These are phyloP conservation scores for Helenozyma baotianmanensis DNA, from an alignment of 805 yeast species.

Conservation along the genomic window DNA sequence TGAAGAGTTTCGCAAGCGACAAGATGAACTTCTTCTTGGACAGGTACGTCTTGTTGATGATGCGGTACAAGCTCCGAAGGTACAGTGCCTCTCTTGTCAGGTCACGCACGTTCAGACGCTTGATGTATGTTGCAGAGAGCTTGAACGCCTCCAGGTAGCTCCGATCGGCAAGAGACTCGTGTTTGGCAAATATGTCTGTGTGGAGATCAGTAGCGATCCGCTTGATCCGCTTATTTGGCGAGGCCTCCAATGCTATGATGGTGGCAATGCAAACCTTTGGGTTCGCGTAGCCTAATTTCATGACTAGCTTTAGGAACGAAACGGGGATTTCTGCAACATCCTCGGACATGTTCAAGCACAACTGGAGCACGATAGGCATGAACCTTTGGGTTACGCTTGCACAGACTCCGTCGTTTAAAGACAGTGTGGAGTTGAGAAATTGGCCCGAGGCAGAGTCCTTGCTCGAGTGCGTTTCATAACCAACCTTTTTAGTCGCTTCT, in stretches of 20 bases:
- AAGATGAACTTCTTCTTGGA: constrained; percentile 41
- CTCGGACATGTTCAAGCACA: constrained; percentile 45
- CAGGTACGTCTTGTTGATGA: constrained; percentile 35
- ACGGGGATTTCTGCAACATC: constrained; percentile 49
- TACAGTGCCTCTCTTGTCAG: constrained; percentile 27
- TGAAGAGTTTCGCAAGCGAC: constrained; percentile 18
- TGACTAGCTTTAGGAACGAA: constrained; percentile 49
- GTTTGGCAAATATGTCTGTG: constrained; percentile 52
- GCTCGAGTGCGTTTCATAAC: constrained; percentile 34
- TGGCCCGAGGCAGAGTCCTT: constrained; percentile 45
- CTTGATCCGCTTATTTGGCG: constrained; percentile 40
- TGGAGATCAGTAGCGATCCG: constrained; percentile 51
- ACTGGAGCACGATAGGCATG: constrained; percentile 41
- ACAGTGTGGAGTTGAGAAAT: constrained; percentile 46
- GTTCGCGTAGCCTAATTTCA: constrained; percentile 66
- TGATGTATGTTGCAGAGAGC: constrained; percentile 46
- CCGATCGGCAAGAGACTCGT: constrained; percentile 67
- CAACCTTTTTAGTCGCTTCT: constrained; percentile 37
- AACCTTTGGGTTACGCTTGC: constrained; percentile 68
- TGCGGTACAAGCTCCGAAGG: constrained; percentile 36
- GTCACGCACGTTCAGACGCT: constrained; percentile 9
- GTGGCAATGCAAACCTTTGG: constrained; percentile 70
- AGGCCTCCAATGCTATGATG: constrained; percentile 63
- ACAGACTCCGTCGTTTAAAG: constrained; percentile 65
- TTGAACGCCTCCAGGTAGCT: constrained; percentile 61